Evolutionary conservation across 169 alveolate genomes (phyloP).

Genomic region (Theileria luwenshuni): DNA sequence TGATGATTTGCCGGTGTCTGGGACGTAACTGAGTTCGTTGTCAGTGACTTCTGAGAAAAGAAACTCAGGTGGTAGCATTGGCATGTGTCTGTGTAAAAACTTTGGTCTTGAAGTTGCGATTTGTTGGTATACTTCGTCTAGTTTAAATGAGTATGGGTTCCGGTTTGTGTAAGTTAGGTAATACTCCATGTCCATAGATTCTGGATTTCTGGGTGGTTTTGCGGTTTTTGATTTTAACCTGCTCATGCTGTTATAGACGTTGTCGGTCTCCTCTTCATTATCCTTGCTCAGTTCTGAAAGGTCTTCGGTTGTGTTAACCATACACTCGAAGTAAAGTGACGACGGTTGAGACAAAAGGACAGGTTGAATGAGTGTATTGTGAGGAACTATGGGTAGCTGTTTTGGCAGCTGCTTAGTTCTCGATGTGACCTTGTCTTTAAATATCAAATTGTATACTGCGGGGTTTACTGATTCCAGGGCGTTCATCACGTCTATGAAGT

Average conservation of each 20-base stretch:
- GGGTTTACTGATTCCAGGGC: slow-evolving; percentile 57
- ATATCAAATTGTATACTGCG: slow-evolving; percentile 37
- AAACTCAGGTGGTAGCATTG: slow-evolving; percentile 62
- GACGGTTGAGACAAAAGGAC: slow-evolving; percentile 60
- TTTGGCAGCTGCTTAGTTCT: slow-evolving; percentile 56
- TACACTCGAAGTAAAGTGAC: slow-evolving; percentile 59
- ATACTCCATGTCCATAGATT: slow-evolving; percentile 38
- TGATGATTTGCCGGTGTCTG: slow-evolving; percentile 26
- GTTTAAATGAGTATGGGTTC: slow-evolving; percentile 53
- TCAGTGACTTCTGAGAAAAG: slow-evolving; percentile 8
- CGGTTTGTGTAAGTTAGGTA: slow-evolving; percentile 35
- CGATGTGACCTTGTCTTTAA: slow-evolving; percentile 46
- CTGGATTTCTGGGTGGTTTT: slow-evolving; percentile 16
- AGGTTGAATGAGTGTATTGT: slow-evolving; percentile 52
- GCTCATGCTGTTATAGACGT: slow-evolving; percentile 19
- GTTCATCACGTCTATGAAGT: slow-evolving; percentile 59
- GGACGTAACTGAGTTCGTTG: slow-evolving; percentile 16
- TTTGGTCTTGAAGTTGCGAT: slow-evolving; percentile 50
- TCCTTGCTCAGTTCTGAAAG: slow-evolving; percentile 42
- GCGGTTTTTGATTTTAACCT: slow-evolving; percentile 17
- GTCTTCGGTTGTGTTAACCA: slow-evolving; percentile 55
- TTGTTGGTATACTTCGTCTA: slow-evolving; percentile 64
- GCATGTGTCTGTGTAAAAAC: slow-evolving; percentile 68
- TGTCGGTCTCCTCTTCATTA: slow-evolving; percentile 13
- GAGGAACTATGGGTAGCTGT: slow-evolving; percentile 41